phyloP scores from a whole-genome alignment of 164 flowering plant species.

The Tetrastigma voinierianum region DNA sequence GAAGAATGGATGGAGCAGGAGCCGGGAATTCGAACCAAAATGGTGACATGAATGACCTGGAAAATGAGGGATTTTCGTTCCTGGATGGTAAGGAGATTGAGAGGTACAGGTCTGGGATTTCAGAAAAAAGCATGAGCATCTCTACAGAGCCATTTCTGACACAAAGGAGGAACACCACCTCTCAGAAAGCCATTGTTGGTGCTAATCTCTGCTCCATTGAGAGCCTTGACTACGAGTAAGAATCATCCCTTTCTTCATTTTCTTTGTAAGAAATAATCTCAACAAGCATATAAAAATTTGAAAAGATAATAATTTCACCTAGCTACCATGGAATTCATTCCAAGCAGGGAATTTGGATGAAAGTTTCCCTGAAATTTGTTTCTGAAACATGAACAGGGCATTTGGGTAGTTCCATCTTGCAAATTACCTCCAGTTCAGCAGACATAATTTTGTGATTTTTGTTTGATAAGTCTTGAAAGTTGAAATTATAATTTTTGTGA shows the following conservation, averaged over 20 bases:
- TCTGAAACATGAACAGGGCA: too few species aligned
- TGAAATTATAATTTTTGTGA: too few species aligned
- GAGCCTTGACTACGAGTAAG: constrained; percentile 50
- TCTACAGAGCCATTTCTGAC: constrained; percentile 23
- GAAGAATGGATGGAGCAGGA: background rate
- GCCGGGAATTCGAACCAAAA: background rate
- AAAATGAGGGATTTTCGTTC: constrained; percentile 6
- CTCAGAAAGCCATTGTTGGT: constrained; percentile 43
- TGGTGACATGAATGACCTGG: background rate
- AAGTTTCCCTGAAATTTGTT: too few species aligned
- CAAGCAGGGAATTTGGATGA: too few species aligned
- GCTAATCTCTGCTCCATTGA: constrained; percentile 35
- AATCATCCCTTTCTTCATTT: background rate
- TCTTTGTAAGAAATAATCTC: too few species aligned
- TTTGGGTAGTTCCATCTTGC: too few species aligned
- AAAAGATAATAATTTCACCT: too few species aligned
- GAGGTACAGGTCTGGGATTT: constrained; percentile 11
- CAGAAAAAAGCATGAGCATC: constrained; percentile 2
- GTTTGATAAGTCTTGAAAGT: too few species aligned
- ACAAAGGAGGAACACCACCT: constrained; percentile 32
- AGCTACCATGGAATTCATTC: too few species aligned
- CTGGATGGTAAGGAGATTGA: constrained; percentile 10
- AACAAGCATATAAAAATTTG: too few species aligned
- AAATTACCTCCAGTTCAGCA: too few species aligned
- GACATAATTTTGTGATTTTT: too few species aligned